phyloP scores from a whole-genome alignment of 257 asterid species.

The Salvia miltiorrhiza region DNA sequence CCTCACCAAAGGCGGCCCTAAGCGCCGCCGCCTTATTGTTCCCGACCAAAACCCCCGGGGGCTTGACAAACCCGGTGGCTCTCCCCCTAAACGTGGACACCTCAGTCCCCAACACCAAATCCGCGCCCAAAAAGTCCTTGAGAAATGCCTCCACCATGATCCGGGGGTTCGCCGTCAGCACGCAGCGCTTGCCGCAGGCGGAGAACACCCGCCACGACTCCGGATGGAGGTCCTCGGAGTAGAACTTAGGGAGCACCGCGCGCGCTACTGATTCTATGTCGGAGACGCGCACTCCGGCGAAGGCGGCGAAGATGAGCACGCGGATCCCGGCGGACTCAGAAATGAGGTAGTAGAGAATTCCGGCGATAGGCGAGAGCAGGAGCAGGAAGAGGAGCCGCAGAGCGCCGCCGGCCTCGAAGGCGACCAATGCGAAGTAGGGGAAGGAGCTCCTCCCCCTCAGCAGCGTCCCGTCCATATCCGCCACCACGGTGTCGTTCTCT shows the following conservation, averaged over 20 bases:
- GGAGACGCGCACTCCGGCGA: conserved; percentile 50
- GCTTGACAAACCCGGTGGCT: conserved; percentile 59
- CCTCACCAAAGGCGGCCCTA: conserved; percentile 18
- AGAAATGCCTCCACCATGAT: conserved; percentile 66
- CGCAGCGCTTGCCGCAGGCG: conserved; percentile 55
- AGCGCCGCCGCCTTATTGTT: conserved; percentile 48
- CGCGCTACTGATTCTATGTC: conserved; percentile 61
- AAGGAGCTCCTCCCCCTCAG: conserved; percentile 59
- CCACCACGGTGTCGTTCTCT: conserved; percentile 42
- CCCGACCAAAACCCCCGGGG: conserved; percentile 58
- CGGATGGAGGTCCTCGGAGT: conserved; percentile 60
- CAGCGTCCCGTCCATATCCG: conserved; percentile 67
- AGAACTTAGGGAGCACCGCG: conserved; percentile 66
- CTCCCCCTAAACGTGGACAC: conserved; percentile 39
- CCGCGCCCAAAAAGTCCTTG: conserved; percentile 60
- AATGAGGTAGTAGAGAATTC: conserved; percentile 45
- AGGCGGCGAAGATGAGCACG: conserved; percentile 54
- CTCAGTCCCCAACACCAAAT: conserved; percentile 72
- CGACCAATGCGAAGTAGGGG: conserved; percentile 69
- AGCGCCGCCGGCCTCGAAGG: conserved; percentile 74
- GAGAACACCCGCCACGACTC: conserved; percentile 72
- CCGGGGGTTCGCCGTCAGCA: conserved; percentile 69
- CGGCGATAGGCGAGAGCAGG: conserved; percentile 57
- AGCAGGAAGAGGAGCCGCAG: conserved; percentile 54
- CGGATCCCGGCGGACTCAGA: conserved; percentile 64